Conservation (phyloP, 371 early-diverging fungal species). For the Actinomortierella wolfii region DNA sequence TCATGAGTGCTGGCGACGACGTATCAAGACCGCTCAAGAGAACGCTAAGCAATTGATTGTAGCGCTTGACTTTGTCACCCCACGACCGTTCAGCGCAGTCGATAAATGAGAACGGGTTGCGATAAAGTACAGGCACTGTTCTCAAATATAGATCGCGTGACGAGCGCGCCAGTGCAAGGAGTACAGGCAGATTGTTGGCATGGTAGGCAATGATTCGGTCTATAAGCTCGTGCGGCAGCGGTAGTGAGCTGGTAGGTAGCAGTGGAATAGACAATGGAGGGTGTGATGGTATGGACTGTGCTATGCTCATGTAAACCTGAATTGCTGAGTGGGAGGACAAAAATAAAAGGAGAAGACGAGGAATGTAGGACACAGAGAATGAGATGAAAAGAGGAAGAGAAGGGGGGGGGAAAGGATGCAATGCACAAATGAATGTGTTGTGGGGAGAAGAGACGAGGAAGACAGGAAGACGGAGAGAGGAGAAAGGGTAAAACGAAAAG, state of each 20-base stretch:
- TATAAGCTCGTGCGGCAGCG: conserved; percentile 42
- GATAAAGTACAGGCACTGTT: conserved; percentile 32
- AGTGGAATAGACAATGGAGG: conserved; percentile 10
- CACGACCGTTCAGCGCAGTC: conserved; percentile 7
- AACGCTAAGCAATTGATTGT: conserved; percentile 19
- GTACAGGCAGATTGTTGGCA: conserved; percentile 25
- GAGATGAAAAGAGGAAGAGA: too few relatives aligned
- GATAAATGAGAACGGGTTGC: conserved; percentile 35
- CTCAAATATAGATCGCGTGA: conserved; percentile 29
- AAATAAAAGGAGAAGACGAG: too few relatives aligned
- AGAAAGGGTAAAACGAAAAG: too few relatives aligned
- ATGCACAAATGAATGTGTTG: too few relatives aligned
- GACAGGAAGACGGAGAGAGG: too few relatives aligned
- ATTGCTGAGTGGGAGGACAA: too few relatives aligned
- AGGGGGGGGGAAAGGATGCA: too few relatives aligned
- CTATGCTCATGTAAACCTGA: too few relatives aligned
- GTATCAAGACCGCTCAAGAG: conserved; percentile 9
- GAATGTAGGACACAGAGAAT: too few relatives aligned
- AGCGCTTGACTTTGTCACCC: conserved; percentile 19
- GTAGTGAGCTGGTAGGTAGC: conserved; percentile 27
- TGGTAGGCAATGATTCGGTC: conserved; percentile 39
- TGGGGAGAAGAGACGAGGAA: too few relatives aligned
- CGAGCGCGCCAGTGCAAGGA: conserved; percentile 35
- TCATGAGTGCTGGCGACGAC: neutral
- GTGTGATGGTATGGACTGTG: too few relatives aligned